Percentiles rank a stretch among this genome's conserved stretches.
phyloP scores from a whole-genome alignment of 2,329 filamentous ascomycete genomes.

The Ophiostoma piceae region DNA sequence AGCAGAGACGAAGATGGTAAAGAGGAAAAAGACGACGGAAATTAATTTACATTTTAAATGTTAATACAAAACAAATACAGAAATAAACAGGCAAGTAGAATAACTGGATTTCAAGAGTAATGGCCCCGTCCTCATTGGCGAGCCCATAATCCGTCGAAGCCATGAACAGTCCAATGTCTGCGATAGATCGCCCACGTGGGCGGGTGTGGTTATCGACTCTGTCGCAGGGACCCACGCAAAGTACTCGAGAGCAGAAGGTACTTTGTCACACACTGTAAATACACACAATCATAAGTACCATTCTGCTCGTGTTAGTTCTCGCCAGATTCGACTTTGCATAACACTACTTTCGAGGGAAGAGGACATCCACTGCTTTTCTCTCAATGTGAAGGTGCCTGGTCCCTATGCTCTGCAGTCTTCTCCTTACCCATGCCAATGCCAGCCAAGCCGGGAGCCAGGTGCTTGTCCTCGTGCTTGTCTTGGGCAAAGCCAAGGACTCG shows the following conservation, averaged over 20 bases:
- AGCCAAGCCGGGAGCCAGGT: slow-evolving; percentile 6
- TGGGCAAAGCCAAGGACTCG: not conserved
- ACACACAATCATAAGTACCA: not conserved
- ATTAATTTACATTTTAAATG: not conserved
- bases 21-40: not conserved
- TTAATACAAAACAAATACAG: not conserved
- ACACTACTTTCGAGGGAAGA: too few relatives aligned
- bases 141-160: not conserved
- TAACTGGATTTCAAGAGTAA: not conserved
- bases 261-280: not conserved
- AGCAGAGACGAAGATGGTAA: not conserved
- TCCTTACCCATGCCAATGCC: not conserved
- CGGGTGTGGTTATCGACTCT: not conserved
- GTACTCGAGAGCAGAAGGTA: not conserved
- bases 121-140: not conserved
- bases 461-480: not conserved
- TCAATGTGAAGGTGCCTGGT: not conserved
- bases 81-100: not conserved
- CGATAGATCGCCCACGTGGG: slow-evolving; percentile 6
- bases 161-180: slow-evolving; percentile 2
- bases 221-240: not conserved
- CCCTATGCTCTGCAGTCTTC: not conserved
- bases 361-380: too few relatives aligned
- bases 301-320: not conserved
- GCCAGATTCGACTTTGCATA: too few relatives aligned